phyloP scores from a whole-genome alignment of 805 yeast genomes.

The Hyphopichia homilentoma region DNA sequence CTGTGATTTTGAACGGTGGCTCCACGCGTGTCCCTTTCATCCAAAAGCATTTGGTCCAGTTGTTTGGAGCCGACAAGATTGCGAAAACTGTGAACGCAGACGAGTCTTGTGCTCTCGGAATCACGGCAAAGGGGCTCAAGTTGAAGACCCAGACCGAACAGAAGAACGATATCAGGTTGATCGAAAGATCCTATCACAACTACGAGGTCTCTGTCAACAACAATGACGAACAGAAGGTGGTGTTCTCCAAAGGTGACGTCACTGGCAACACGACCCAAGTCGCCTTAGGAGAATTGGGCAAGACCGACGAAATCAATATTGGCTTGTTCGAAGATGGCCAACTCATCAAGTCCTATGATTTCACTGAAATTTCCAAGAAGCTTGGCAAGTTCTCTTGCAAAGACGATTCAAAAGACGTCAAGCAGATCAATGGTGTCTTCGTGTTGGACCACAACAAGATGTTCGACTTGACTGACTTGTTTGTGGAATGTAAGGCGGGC shows the following conservation, averaged over 20 bases:
- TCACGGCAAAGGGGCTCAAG: constrained; percentile 75
- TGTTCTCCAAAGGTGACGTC: constrained; percentile 48
- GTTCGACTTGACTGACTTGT: constrained; percentile 43
- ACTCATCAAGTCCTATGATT: constrained; percentile 22
- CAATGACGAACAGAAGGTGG: constrained; percentile 14
- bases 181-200: constrained; percentile 52
- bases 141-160: constrained; percentile 65
- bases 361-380: constrained; percentile 22
- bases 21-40: constrained; percentile 87
- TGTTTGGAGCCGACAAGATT: constrained; percentile 57
- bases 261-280: constrained; percentile 31
- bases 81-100: constrained; percentile 91
- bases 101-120: constrained; percentile 89
- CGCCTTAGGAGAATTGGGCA: constrained; percentile 30
- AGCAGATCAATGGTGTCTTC: constrained; percentile 38
- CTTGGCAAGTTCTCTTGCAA: constrained; percentile 40
- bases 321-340: constrained; percentile 38
- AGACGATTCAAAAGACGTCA: constrained; percentile 14
- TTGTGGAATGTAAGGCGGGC: constrained; percentile 38
- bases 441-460: constrained; percentile 47
- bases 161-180: constrained; percentile 52
- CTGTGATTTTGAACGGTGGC: constrained; percentile 87
- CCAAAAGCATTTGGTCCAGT: constrained; percentile 53
- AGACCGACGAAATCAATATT: constrained; percentile 25
- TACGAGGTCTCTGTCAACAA: constrained; percentile 38